phyloP scores from a whole-genome alignment of 306 rosid species.

The Gastrolobium villosum region DNA sequence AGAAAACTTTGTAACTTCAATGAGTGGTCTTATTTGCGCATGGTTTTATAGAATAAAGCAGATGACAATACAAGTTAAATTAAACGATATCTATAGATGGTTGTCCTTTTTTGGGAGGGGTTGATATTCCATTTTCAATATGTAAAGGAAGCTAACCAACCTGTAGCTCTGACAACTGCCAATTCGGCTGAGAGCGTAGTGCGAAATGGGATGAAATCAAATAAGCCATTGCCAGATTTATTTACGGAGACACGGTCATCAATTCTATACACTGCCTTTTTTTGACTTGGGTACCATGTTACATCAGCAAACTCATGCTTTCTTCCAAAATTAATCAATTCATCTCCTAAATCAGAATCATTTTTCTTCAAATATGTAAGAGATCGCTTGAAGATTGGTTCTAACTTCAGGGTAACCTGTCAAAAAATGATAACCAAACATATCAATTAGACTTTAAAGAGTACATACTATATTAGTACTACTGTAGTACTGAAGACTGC shows the following conservation, averaged over 20 bases:
- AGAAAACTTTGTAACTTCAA: background rate
- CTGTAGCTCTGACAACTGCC: slow-evolving; percentile 48
- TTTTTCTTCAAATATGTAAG: slow-evolving; percentile 53
- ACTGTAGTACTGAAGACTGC: too few relatives aligned
- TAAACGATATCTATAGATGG: background rate
- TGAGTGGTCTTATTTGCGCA: background rate
- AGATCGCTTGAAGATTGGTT: slow-evolving; percentile 71
- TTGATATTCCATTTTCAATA: background rate
- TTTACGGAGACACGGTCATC: slow-evolving; percentile 62
- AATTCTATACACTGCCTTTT: slow-evolving; percentile 58
- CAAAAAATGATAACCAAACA: background rate
- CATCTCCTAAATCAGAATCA: slow-evolving; percentile 67
- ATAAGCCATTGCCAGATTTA: slow-evolving; percentile 59
- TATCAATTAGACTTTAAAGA: background rate
- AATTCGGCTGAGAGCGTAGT: slow-evolving; percentile 45
- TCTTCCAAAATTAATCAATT: slow-evolving; percentile 58
- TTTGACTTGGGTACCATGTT: slow-evolving; percentile 72
- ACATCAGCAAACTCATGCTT: slow-evolving; percentile 72
- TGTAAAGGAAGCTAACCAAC: slow-evolving; percentile 40
- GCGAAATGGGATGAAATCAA: slow-evolving; percentile 64
- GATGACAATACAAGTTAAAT: background rate
- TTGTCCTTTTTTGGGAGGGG: too few relatives aligned
- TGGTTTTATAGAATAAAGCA: background rate
- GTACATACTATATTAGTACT: too few relatives aligned
- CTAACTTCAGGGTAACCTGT: slow-evolving; percentile 69